These are phyloP conservation scores for Pezicula carpinea DNA, from an alignment of 2,329 filamentous ascomycete genomes.

Conservation along the genomic window DNA sequence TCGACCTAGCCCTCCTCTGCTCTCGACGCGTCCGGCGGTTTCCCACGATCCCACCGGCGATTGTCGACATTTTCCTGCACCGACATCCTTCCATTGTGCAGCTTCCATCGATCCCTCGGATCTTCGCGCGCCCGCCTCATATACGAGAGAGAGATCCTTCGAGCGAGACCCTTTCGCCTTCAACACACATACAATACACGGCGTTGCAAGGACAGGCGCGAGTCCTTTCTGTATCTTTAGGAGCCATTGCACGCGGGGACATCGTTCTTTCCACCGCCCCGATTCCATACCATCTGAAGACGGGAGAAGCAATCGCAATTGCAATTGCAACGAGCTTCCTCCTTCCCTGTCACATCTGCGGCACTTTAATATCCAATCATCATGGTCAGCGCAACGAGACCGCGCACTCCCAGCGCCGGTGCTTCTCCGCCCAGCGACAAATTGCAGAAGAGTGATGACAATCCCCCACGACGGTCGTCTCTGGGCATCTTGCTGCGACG, in stretches of 20 bases:
- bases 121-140: too few relatives aligned
- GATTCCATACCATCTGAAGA: neutral
- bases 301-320: neutral
- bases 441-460: conserved; percentile 31
- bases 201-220: too few relatives aligned
- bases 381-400: conserved; percentile 30
- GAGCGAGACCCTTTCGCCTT: too few relatives aligned
- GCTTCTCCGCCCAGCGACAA: conserved; percentile 28
- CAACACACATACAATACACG: too few relatives aligned
- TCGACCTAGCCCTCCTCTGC: neutral
- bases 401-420: conserved; percentile 30
- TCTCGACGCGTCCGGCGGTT: neutral
- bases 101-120: too few relatives aligned
- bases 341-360: conserved; percentile 4
- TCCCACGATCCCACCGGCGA: neutral
- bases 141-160: too few relatives aligned
- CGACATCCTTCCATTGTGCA: too few relatives aligned
- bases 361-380: conserved; percentile 2
- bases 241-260: too few relatives aligned
- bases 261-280: too few relatives aligned
- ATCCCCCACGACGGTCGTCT: conserved; percentile 40
- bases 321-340: neutral
- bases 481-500: conserved; percentile 60
- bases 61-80: neutral
- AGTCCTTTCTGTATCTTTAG: too few relatives aligned